A percentile compares a stretch with the other conserved stretches of the same genome.
Conservation (phyloP, 208 protist genomes). For the Sergeia podlipaevii region DNA sequence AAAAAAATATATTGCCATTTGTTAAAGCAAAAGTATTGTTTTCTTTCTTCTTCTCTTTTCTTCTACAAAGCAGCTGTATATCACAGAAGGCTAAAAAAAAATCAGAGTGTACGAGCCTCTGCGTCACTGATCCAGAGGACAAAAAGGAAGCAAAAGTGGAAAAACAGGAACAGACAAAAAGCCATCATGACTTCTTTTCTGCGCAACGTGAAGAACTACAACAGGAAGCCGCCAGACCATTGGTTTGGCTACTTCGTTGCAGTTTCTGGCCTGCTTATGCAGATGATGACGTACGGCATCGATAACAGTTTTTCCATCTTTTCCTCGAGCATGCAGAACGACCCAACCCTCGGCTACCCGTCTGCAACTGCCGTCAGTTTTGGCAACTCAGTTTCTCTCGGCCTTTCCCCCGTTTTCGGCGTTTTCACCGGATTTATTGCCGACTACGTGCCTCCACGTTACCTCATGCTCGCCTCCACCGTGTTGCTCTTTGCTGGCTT, state of each 20-base stretch:
- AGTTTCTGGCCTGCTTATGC: slow-evolving; percentile 68
- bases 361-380: slow-evolving; percentile 66
- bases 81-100: too few relatives aligned
- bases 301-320: slow-evolving; percentile 85
- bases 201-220: background rate
- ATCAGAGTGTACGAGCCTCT: too few relatives aligned
- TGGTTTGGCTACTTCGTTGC: slow-evolving; percentile 75
- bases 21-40: background rate
- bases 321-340: slow-evolving; percentile 61
- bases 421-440: slow-evolving; percentile 68
- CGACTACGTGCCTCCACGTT: slow-evolving; percentile 62
- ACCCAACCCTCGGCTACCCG: slow-evolving; percentile 60
- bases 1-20: slow-evolving; percentile 1
- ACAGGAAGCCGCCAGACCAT: slow-evolving; percentile 58
- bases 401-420: slow-evolving; percentile 69
- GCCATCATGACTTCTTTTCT: background rate
- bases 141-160: too few relatives aligned
- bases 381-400: slow-evolving; percentile 70
- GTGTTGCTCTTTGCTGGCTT: slow-evolving; percentile 48
- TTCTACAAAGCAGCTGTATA: too few relatives aligned
- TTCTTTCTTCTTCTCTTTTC: slow-evolving; percentile 11
- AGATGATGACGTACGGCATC: slow-evolving; percentile 85
- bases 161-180: too few relatives aligned
- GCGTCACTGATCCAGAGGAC: too few relatives aligned
- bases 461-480: slow-evolving; percentile 66